Percentiles rank a stretch among this genome's conserved stretches.
phyloP scores from a whole-genome alignment of 169 alveolate genomes.

The Plasmodium cynomolgi region DNA sequence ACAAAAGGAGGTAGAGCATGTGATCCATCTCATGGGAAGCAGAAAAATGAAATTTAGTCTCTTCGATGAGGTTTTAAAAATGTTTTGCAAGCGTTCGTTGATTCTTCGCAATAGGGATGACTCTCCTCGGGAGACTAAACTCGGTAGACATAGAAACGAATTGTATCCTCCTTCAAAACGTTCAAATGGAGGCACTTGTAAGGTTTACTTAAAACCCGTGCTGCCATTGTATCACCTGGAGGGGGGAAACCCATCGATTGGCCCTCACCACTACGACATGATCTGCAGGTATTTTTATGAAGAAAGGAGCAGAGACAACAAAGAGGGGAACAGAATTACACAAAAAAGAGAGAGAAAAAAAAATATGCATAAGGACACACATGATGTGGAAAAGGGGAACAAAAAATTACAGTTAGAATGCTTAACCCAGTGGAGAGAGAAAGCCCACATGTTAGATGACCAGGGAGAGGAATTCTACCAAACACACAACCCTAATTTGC shows the following conservation, averaged over 20 bases:
- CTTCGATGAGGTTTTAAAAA: slow-evolving; percentile 9
- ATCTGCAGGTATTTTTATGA: slow-evolving; percentile 28
- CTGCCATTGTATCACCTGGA: neutral
- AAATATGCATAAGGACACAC: neutral
- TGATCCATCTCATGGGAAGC: neutral
- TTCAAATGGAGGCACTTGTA: neutral
- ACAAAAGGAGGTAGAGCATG: slow-evolving; percentile 2
- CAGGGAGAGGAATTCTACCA: slow-evolving; percentile 15
- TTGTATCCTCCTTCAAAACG: neutral
- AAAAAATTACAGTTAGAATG: neutral
- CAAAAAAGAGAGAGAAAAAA: neutral
- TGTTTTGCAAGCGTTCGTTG: neutral
- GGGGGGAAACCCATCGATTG: neutral
- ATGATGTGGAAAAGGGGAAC: neutral
- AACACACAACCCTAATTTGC: slow-evolving; percentile 16
- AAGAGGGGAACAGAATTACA: neutral
- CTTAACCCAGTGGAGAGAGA: neutral
- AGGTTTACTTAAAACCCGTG: slow-evolving; percentile 22
- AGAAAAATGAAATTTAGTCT: neutral
- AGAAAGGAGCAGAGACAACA: neutral
- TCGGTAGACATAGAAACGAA: neutral
- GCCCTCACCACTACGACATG: neutral
- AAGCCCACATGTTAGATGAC: neutral
- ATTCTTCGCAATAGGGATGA: neutral
- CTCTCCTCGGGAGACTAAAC: neutral